Conservation (phyloP, 139 green algal genomes). For the Closterium sp. region DNA sequence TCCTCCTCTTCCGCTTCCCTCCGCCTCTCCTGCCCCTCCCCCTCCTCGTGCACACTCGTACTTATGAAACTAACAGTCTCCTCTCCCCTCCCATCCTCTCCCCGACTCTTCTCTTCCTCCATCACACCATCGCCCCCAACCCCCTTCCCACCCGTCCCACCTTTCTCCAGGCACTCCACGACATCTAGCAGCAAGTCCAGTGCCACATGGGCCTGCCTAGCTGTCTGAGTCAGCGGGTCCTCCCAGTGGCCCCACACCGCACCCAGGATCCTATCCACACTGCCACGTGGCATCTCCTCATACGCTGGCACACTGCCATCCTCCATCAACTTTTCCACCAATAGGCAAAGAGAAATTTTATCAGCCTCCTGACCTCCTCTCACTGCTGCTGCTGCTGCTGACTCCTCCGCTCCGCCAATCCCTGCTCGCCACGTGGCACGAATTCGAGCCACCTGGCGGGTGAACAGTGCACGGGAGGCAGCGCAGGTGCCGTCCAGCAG, state of each 20-base stretch:
- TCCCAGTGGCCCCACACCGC: constrained; percentile 57
- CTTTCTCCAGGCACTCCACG: background rate
- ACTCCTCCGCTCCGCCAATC: background rate
- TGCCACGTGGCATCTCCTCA: constrained; percentile 7
- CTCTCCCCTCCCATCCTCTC: background rate
- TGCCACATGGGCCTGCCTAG: constrained; percentile 46
- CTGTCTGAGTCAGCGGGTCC: constrained; percentile 57
- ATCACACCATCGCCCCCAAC: background rate
- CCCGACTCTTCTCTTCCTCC: background rate
- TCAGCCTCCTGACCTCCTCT: background rate
- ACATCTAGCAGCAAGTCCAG: constrained; percentile 43
- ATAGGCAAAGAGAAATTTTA: background rate
- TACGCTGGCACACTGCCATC: background rate
- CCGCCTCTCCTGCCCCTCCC: background rate
- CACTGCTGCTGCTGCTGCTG: background rate
- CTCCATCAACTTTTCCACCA: background rate
- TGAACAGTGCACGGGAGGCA: background rate
- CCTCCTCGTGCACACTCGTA: background rate
- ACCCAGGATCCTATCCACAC: constrained; percentile 27
- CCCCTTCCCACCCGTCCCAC: background rate
- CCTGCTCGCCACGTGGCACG: background rate
- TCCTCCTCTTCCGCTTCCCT: background rate
- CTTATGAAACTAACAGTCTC: background rate
- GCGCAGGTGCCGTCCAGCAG: constrained; percentile 12
- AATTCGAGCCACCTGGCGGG: background rate